Conservation (phyloP, 345 rosid genomes). For the Nasturtium officinale region DNA sequence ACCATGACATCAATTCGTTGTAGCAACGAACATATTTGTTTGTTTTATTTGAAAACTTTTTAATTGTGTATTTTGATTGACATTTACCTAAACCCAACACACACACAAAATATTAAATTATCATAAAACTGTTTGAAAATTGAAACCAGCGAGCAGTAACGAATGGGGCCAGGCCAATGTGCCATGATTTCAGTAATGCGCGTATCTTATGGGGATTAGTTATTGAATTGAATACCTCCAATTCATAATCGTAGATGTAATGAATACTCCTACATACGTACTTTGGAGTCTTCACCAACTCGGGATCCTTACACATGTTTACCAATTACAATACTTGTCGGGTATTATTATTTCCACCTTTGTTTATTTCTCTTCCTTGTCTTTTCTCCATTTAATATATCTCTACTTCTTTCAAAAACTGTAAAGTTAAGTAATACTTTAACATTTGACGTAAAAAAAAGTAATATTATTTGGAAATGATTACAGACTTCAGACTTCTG, state of each 20-base stretch:
- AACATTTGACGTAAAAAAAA: too few species aligned
- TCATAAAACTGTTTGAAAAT: background rate
- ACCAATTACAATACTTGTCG: conserved; percentile 28
- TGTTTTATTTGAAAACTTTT: background rate
- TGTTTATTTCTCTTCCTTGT: background rate
- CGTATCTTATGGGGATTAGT: conserved; percentile 42
- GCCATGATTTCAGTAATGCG: background rate
- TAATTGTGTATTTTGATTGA: background rate
- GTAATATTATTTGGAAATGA: background rate
- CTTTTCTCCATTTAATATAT: background rate
- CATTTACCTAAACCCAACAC: conserved; percentile 30
- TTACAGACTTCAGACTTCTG: background rate
- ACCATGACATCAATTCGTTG: conserved; percentile 23
- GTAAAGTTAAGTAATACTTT: background rate
- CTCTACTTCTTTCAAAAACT: background rate
- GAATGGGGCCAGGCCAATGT: too few species aligned
- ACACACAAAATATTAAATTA: background rate
- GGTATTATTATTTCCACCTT: background rate
- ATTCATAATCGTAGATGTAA: background rate
- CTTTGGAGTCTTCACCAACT: conserved; percentile 43
- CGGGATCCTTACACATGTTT: conserved; percentile 42
- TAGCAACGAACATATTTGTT: conserved; percentile 14
- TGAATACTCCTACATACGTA: conserved; percentile 15
- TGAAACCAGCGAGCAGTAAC: background rate
- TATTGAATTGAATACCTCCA: conserved; percentile 29